A percentile compares a stretch with the other conserved stretches of the same genome.
Conservation (phyloP, 2,329 filamentous ascomycete species). For the Penicillium olsonii region DNA sequence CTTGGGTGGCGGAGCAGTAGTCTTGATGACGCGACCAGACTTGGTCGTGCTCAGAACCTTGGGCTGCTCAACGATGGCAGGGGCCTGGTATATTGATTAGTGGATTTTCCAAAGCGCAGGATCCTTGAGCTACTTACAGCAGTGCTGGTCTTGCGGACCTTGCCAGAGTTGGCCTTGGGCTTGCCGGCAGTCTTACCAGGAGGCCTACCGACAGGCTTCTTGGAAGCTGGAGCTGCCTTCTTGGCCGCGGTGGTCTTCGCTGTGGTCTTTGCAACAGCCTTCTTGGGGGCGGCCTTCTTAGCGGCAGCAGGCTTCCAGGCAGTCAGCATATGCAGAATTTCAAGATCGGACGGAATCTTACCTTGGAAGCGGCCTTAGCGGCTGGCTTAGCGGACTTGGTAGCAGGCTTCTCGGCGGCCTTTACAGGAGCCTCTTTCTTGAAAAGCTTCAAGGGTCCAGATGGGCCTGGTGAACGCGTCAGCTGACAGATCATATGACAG, state of each 20-base stretch:
- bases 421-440: slow-evolving; percentile 65
- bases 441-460: slow-evolving; percentile 91
- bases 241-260: slow-evolving; percentile 42
- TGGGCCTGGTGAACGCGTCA: slow-evolving; percentile 58
- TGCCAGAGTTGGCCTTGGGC: slow-evolving; percentile 55
- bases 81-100: slow-evolving; percentile 51
- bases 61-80: slow-evolving; percentile 68
- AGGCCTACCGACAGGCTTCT: slow-evolving; percentile 33
- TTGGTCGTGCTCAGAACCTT: slow-evolving; percentile 78
- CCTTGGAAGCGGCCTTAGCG: slow-evolving; percentile 18
- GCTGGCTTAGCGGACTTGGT: slow-evolving; percentile 23
- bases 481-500: slow-evolving; percentile 10
- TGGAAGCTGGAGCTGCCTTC: slow-evolving; percentile 46
- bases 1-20: slow-evolving; percentile 47
- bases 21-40: slow-evolving; percentile 80
- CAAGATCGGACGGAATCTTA: slow-evolving; percentile 1
- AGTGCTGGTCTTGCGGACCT: slow-evolving; percentile 55
- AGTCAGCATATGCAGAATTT: slow-evolving; percentile 8
- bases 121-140: slow-evolving; percentile 32
- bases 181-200: slow-evolving; percentile 47
- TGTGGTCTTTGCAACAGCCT: slow-evolving; percentile 50
- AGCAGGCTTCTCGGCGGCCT: slow-evolving; percentile 21
- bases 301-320: slow-evolving; percentile 20
- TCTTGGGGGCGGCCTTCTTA: slow-evolving; percentile 38
- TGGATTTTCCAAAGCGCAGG: background rate